These are phyloP conservation scores for Cenchrus americanus DNA, from an alignment of 176 grass and related monocot species.

Conservation along the genomic window DNA sequence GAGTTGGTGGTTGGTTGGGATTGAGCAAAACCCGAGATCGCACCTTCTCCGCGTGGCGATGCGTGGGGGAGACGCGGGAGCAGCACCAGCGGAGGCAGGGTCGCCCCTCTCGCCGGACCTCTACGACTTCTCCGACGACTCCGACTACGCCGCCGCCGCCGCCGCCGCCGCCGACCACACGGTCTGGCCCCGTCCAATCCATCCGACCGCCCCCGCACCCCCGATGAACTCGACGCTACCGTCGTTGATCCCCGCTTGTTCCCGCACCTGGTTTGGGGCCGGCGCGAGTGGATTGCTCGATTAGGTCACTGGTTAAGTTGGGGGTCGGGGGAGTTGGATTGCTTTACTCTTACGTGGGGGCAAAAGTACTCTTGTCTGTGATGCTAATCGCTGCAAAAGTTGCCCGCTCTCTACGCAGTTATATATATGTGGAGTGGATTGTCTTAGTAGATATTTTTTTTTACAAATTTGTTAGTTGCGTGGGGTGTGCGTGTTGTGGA, in stretches of 20 bases:
- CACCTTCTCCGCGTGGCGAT: slow-evolving; percentile 41
- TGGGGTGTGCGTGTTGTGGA: not conserved
- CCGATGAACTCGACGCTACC: not conserved
- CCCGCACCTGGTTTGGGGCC: not conserved
- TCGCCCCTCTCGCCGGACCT: slow-evolving; percentile 59
- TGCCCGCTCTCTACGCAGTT: not conserved
- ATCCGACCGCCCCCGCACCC: not conserved
- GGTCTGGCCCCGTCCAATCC: not conserved
- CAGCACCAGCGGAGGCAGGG: slow-evolving; percentile 42
- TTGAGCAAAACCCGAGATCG: slow-evolving; percentile 28
- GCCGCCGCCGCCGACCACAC: slow-evolving; percentile 34
- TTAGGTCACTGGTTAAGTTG: slow-evolving; percentile 14
- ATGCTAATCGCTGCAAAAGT: not conserved
- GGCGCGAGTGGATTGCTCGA: not conserved
- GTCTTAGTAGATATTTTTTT: not conserved
- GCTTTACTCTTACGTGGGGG: slow-evolving; percentile 9
- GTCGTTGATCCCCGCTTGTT: not conserved
- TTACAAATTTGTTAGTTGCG: slow-evolving; percentile 7
- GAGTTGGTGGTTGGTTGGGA: slow-evolving; percentile 8
- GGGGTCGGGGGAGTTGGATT: not conserved
- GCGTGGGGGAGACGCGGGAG: slow-evolving; percentile 35
- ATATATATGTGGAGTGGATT: not conserved
- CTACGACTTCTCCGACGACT: slow-evolving; percentile 94
- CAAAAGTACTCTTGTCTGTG: not conserved
- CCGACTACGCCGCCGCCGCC: slow-evolving; percentile 89